Percentiles rank a stretch among this genome's conserved stretches.
Conservation (phyloP, 2,329 filamentous ascomycete species). For the Trichoderma atrobrunneum region DNA sequence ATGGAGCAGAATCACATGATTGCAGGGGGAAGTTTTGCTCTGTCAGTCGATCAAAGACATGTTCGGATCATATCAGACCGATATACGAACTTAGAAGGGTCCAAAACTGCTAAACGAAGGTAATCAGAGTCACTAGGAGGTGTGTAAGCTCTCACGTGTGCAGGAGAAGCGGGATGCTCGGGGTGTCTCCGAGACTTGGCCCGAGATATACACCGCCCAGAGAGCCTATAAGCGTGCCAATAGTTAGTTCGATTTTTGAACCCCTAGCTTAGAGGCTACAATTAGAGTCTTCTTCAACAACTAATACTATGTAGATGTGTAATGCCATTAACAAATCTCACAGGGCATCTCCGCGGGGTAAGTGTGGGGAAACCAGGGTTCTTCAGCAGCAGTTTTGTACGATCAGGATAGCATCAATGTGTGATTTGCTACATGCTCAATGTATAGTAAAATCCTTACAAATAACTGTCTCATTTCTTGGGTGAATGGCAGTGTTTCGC, state of each 20-base stretch:
- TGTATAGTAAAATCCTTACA: neutral
- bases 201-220: neutral
- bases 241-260: neutral
- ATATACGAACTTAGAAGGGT: neutral
- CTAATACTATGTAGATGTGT: neutral
- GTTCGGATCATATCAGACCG: neutral
- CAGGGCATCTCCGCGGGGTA: neutral
- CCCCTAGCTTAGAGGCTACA: neutral
- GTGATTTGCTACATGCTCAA: neutral
- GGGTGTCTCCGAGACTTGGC: neutral
- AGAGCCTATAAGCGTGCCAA: neutral
- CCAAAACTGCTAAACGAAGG: neutral
- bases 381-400: neutral
- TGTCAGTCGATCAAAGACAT: neutral
- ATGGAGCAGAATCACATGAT: neutral
- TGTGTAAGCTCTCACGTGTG: neutral
- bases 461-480: constrained; percentile 36
- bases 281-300: neutral
- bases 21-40: neutral
- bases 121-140: neutral
- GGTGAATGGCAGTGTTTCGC: neutral
- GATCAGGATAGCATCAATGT: neutral
- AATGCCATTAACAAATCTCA: neutral
- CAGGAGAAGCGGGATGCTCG: neutral
- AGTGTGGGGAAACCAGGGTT: neutral